These are phyloP conservation scores for Planoprotostelium fungivorum DNA, from an alignment of 78 protist species.

Conservation along the genomic window DNA sequence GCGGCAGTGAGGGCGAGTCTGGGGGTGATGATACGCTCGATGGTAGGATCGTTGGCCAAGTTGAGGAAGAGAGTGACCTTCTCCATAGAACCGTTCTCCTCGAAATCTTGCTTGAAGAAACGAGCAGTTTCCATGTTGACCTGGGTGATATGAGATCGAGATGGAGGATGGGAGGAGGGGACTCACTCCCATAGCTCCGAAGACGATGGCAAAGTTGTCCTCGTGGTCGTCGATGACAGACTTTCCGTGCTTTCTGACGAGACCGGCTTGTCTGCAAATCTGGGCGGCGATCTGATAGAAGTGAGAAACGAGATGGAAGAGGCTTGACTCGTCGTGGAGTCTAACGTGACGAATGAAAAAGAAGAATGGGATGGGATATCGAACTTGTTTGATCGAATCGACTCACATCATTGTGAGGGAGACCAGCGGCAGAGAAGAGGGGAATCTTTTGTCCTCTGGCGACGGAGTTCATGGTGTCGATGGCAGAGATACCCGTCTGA, in stretches of 20 bases:
- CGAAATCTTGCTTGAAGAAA: constrained; percentile 98
- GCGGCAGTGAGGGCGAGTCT: constrained; percentile 97
- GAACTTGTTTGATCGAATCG: background rate
- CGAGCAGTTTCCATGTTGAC: constrained; percentile 98
- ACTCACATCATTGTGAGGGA: constrained; percentile 94
- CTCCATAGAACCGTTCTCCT: constrained; percentile 96
- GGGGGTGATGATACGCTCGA: constrained; percentile 99
- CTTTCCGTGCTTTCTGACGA: constrained; percentile 82
- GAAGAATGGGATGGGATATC: background rate
- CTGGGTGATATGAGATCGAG: background rate
- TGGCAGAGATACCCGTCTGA: constrained; percentile 99
- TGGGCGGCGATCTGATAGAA: constrained; percentile 93
- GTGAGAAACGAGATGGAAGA: background rate
- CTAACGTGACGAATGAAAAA: background rate
- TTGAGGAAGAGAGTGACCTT: constrained; percentile 96
- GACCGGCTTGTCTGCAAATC: constrained; percentile 98
- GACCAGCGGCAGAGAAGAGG: constrained; percentile 99
- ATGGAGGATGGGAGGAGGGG: background rate
- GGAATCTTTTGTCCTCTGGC: constrained; percentile 99
- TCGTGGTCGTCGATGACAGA: constrained; percentile 72
- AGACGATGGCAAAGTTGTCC: constrained; percentile 98
- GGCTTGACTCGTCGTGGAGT: no score
- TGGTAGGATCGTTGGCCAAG: constrained; percentile 99
- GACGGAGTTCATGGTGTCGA: constrained; percentile 98
- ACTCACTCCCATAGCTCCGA: constrained; percentile 99